Percentiles rank a stretch among this genome's conserved stretches.
These are phyloP conservation scores for Madurella mycetomatis DNA, from an alignment of 2,329 filamentous ascomycete species.

Conservation along the genomic window DNA sequence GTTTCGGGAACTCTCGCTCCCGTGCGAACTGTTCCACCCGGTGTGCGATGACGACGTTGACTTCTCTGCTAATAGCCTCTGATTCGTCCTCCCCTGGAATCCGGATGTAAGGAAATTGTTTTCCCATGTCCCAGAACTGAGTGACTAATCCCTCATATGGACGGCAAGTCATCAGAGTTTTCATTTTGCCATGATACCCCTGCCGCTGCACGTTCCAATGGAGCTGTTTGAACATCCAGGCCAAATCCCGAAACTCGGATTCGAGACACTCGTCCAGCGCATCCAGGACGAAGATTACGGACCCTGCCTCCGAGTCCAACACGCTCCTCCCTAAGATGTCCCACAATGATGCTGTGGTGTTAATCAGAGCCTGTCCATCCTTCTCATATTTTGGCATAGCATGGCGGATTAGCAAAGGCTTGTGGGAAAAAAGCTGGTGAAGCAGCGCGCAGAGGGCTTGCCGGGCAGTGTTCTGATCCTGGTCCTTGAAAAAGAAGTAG, in stretches of 20 bases:
- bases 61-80: conserved; percentile 33
- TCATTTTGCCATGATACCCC: no score
- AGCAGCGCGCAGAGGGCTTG: conserved; percentile 39
- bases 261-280: conserved; percentile 37
- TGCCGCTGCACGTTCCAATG: no score
- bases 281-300: conserved; percentile 36
- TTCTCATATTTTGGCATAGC: conserved; percentile 25
- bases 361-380: conserved; percentile 16
- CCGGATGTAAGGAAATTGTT: conserved; percentile 28
- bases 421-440: conserved; percentile 36
- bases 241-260: conserved; percentile 14
- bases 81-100: conserved; percentile 36
- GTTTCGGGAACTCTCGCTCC: no score
- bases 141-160: no score
- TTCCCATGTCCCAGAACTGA: conserved; percentile 4
- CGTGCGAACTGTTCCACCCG: conserved; percentile 24
- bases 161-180: no score
- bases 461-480: conserved; percentile 32
- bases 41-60: conserved; percentile 33
- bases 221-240: no score
- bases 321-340: conserved; percentile 29
- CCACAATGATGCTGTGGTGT: conserved; percentile 30
- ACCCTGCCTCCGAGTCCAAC: conserved; percentile 26
- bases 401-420: conserved; percentile 31
- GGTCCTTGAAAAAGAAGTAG: conserved; percentile 43